Evolutionary conservation across 768 basidiomycete genomes (phyloP).

Genomic region (Russula brevipes): DNA sequence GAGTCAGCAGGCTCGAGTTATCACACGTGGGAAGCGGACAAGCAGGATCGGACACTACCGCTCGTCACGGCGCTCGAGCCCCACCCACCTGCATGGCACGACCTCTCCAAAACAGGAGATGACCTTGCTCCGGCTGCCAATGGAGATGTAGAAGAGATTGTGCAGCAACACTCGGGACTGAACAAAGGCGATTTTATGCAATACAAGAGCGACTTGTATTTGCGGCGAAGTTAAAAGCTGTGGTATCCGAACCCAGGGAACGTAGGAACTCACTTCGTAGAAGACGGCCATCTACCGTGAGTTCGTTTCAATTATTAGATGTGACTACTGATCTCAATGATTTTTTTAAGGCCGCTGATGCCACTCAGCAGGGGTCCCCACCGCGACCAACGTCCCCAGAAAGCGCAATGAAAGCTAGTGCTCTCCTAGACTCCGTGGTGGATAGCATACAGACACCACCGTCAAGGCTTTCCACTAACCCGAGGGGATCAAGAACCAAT

Average conservation of each 20-base stretch:
- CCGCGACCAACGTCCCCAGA: slow-evolving; percentile 37
- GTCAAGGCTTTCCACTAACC: slow-evolving; percentile 18
- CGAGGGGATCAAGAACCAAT: slow-evolving; percentile 7
- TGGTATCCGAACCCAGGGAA: slow-evolving; percentile 52
- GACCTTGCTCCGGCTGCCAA: slow-evolving; percentile 46
- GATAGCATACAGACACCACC: slow-evolving; percentile 40
- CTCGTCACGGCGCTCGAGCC: slow-evolving; percentile 51
- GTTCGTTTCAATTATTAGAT: slow-evolving; percentile 17
- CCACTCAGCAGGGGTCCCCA: slow-evolving; percentile 44
- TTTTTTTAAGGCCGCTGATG: slow-evolving; percentile 49
- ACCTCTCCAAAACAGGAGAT: slow-evolving; percentile 40
- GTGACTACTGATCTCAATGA: neutral
- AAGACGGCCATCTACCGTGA: slow-evolving; percentile 67
- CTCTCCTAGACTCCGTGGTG: slow-evolving; percentile 59
- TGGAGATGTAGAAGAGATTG: slow-evolving; percentile 60
- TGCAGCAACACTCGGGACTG: slow-evolving; percentile 61
- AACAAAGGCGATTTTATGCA: slow-evolving; percentile 60
- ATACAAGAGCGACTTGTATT: slow-evolving; percentile 76
- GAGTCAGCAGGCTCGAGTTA: slow-evolving; percentile 82
- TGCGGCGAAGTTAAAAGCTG: slow-evolving; percentile 53
- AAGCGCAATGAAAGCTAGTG: slow-evolving; percentile 54
- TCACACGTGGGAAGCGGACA: slow-evolving; percentile 67
- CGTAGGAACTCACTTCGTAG: slow-evolving; percentile 67
- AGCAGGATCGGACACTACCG: slow-evolving; percentile 47
- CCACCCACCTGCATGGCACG: slow-evolving; percentile 58